Evolutionary conservation across 2,329 filamentous ascomycete genomes (phyloP).

Genomic region (Calonectria honghensis): DNA sequence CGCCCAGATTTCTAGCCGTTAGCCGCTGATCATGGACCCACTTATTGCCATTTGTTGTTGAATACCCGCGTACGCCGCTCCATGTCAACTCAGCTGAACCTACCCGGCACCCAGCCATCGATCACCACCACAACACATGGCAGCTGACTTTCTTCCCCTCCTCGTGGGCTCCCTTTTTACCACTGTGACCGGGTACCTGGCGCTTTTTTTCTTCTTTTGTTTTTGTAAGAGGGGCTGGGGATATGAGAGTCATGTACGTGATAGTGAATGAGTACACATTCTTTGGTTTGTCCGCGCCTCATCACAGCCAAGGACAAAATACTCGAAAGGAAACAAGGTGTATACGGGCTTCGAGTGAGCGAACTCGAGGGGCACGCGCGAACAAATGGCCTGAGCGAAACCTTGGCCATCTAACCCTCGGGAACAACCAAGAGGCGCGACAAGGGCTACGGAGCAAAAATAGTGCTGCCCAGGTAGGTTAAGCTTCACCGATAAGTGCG

Average conservation of each 20-base stretch:
- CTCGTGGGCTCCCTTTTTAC: neutral
- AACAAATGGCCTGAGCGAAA: neutral
- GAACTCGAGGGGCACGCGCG: neutral
- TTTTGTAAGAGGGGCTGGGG: too few species aligned
- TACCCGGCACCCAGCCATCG: slow-evolving; percentile 4
- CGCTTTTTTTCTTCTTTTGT: too few species aligned
- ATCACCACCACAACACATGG: neutral
- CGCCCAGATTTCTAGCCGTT: slow-evolving; percentile 7
- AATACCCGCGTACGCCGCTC: slow-evolving; percentile 8
- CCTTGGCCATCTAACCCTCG: neutral
- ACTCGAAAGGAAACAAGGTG: neutral
- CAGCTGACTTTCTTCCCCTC: neutral
- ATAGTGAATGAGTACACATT: neutral
- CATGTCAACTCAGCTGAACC: slow-evolving; percentile 9
- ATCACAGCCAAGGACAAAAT: neutral
- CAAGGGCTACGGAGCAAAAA: neutral
- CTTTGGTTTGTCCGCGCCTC: neutral
- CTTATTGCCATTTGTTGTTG: neutral
- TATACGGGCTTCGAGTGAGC: neutral
- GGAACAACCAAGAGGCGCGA: neutral
- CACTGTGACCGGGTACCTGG: neutral
- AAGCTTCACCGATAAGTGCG: neutral
- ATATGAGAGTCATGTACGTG: neutral
- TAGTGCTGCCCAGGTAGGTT: neutral
- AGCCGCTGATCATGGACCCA: slow-evolving; percentile 3